Conservation (phyloP, 208 protist species). For the Crithidia expoeki region DNA sequence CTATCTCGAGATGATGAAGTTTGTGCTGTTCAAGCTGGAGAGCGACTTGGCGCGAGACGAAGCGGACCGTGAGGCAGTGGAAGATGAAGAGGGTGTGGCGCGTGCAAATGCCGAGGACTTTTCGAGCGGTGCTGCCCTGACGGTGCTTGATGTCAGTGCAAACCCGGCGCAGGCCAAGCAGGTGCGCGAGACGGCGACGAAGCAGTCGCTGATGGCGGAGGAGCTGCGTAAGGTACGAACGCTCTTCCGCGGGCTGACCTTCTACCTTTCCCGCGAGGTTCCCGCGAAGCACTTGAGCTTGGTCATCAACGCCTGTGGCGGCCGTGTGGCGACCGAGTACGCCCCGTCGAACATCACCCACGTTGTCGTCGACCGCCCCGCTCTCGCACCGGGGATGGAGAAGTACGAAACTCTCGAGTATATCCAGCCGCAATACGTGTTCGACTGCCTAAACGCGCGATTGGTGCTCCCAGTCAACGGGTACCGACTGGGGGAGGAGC, state of each 20-base stretch:
- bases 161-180: constrained; percentile 40
- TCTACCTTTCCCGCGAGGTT: constrained; percentile 92
- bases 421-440: constrained; percentile 97
- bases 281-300: constrained; percentile 90
- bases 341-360: constrained; percentile 80
- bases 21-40: constrained; percentile 98
- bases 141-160: constrained; percentile 24
- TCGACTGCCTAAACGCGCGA: constrained; percentile 95
- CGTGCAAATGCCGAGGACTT: constrained; percentile 40
- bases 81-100: constrained; percentile 28
- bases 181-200: constrained; percentile 41
- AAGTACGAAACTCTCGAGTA: constrained; percentile 83
- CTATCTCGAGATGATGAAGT: constrained; percentile 96
- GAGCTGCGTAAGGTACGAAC: constrained; percentile 65
- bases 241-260: constrained; percentile 78
- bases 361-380: constrained; percentile 85
- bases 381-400: constrained; percentile 62
- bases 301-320: constrained; percentile 89
- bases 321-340: constrained; percentile 79
- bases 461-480: constrained; percentile 79
- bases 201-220: constrained; percentile 48
- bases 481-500: constrained; percentile 89
- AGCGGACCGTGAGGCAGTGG: constrained; percentile 57
- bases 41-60: constrained; percentile 59
- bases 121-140: constrained; percentile 25